phyloP scores from a whole-genome alignment of 441 rosid species.

The Pelargonium australe region DNA sequence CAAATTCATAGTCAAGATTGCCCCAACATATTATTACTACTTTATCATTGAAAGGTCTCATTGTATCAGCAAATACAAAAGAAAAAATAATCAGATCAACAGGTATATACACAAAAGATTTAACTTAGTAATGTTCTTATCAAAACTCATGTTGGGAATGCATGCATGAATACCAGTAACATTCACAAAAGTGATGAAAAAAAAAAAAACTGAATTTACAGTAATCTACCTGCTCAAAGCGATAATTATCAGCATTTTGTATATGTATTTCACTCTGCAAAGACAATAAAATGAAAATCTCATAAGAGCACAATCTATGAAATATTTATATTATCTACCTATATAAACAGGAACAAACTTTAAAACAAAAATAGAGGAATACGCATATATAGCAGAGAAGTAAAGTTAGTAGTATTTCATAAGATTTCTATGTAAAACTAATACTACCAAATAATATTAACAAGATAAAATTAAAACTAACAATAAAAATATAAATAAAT shows the following conservation, averaged over 20 bases:
- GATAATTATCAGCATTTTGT: slow-evolving; percentile 69
- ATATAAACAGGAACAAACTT: not conserved
- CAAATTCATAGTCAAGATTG: not conserved
- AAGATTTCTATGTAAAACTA: too few relatives aligned
- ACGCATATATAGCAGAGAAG: not conserved
- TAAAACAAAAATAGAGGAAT: not conserved
- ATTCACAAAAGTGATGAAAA: too few relatives aligned
- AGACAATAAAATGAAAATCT: slow-evolving; percentile 11
- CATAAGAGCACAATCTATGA: slow-evolving; percentile 10
- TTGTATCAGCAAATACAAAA: too few relatives aligned
- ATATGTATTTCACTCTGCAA: slow-evolving; percentile 76
- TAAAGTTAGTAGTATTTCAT: not conserved
- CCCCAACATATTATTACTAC: not conserved
- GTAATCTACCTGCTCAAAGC: slow-evolving; percentile 76
- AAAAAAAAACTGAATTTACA: not conserved
- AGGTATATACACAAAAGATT: too few relatives aligned
- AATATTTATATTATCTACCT: not conserved
- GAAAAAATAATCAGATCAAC: too few relatives aligned
- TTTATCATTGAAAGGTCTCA: not conserved
- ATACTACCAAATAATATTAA: too few relatives aligned
- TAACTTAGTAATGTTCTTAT: too few relatives aligned
- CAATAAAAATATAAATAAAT: not conserved
- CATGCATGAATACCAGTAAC: too few relatives aligned
- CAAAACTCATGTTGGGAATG: too few relatives aligned
- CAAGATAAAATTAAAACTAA: too few relatives aligned